A percentile compares a stretch with the other conserved stretches of the same genome.
Conservation (phyloP, 345 rosid species). For the Dimocarpus longan region DNA sequence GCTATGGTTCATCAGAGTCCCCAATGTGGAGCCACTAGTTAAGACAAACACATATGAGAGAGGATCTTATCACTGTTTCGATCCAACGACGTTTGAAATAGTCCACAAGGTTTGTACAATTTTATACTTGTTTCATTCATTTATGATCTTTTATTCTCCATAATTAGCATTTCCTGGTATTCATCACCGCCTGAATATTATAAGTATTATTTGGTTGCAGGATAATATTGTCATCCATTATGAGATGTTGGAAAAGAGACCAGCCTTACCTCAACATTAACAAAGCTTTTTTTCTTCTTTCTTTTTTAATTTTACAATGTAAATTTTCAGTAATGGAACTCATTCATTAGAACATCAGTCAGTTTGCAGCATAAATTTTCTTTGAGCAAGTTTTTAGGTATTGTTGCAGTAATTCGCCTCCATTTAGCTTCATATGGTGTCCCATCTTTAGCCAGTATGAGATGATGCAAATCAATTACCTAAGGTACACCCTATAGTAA, state of each 20-base stretch:
- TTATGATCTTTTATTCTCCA: neutral
- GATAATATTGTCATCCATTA: constrained; percentile 78
- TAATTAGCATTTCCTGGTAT: neutral
- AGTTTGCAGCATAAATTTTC: constrained; percentile 33
- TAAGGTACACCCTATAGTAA: no score
- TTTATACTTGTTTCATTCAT: constrained; percentile 5
- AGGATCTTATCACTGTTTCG: constrained; percentile 88
- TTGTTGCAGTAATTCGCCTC: constrained; percentile 14
- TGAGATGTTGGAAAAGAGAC: constrained; percentile 91
- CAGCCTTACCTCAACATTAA: constrained; percentile 76
- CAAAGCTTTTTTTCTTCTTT: constrained; percentile 32
- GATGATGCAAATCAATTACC: neutral
- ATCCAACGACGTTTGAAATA: constrained; percentile 73
- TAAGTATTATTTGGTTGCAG: constrained; percentile 45
- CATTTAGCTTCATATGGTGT: neutral
- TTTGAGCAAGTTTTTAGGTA: constrained; percentile 21
- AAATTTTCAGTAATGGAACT: constrained; percentile 44
- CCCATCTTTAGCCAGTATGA: neutral
- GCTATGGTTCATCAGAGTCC: constrained; percentile 74
- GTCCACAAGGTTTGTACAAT: constrained; percentile 69
- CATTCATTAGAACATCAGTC: constrained; percentile 38
- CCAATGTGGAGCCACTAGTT: constrained; percentile 81
- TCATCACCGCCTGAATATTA: neutral
- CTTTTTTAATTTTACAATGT: constrained; percentile 51
- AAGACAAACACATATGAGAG: constrained; percentile 71